A percentile compares a stretch with the other conserved stretches of the same genome.
Conservation (phyloP, 805 yeast genomes). For the Saturnispora dispora region DNA sequence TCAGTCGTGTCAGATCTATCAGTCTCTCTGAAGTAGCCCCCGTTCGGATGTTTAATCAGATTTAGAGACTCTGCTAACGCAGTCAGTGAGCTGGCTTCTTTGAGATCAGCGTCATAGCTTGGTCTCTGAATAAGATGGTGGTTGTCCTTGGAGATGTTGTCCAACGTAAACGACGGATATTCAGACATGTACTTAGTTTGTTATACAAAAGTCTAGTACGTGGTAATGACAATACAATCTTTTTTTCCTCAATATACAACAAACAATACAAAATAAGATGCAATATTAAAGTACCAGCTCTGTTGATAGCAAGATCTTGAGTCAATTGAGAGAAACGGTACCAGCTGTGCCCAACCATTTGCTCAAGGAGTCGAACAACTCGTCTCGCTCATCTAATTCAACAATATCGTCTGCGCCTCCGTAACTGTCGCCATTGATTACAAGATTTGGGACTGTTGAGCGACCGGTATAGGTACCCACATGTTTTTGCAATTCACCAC, state of each 20-base stretch:
- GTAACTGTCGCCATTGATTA: conserved; percentile 61
- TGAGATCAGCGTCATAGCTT: conserved; percentile 13
- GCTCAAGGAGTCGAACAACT: conserved; percentile 41
- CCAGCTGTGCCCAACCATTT: conserved; percentile 52
- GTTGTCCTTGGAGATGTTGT: conserved; percentile 13
- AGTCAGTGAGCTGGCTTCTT: conserved; percentile 18
- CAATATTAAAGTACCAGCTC: not conserved
- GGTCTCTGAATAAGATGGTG: conserved; percentile 18
- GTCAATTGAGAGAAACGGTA: conserved; percentile 7
- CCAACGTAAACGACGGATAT: conserved; percentile 17
- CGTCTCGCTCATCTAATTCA: conserved; percentile 48
- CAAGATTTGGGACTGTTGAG: conserved; percentile 82
- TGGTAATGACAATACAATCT: not conserved
- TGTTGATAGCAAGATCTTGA: not conserved
- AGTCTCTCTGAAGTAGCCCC: conserved; percentile 50
- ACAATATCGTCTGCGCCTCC: conserved; percentile 88
- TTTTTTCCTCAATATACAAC: not conserved
- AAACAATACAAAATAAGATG: not conserved
- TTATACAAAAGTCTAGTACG: too few relatives aligned
- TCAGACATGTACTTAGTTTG: not conserved
- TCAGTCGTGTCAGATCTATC: conserved; percentile 32
- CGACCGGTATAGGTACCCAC: conserved; percentile 65
- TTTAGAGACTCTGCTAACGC: conserved; percentile 30
- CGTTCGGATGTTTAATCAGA: conserved; percentile 41
- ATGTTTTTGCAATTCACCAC: conserved; percentile 64